Conservation (phyloP, 805 yeast genomes). For the Wickerhamomyces pijperi region DNA sequence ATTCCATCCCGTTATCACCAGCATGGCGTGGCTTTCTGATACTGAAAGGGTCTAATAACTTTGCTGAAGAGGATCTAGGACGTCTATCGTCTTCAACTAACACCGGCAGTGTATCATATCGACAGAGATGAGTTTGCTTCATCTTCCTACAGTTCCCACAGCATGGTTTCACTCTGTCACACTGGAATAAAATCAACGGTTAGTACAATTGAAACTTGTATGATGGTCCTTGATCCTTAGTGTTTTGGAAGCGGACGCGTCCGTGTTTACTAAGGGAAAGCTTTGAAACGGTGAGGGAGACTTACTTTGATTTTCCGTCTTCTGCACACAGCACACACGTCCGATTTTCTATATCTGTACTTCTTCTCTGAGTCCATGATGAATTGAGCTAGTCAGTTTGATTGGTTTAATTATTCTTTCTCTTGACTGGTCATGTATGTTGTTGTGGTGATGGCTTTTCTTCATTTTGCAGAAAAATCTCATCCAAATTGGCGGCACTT, state of each 20-base stretch:
- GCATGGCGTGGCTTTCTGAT: not conserved
- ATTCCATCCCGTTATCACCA: not conserved
- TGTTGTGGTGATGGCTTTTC: not conserved
- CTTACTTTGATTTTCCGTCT: constrained; percentile 20
- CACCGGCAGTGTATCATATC: constrained; percentile 13
- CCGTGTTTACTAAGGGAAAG: too few relatives aligned
- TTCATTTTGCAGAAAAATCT: too few relatives aligned
- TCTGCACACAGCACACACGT: constrained; percentile 20
- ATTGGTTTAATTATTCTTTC: not conserved
- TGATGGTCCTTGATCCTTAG: not conserved
- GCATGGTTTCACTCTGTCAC: constrained; percentile 18
- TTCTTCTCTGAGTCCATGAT: constrained; percentile 3
- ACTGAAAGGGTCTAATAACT: not conserved
- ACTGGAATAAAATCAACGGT: constrained; percentile 8
- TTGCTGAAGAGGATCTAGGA: constrained; percentile 1
- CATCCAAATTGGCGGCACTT: too few relatives aligned
- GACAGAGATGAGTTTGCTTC: constrained; percentile 15
- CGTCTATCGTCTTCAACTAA: not conserved
- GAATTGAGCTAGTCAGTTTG: not conserved
- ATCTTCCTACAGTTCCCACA: constrained; percentile 18
- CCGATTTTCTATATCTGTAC: constrained; percentile 15
- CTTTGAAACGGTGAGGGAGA: not conserved
- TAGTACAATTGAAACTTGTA: not conserved
- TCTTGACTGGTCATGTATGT: constrained; percentile 1
- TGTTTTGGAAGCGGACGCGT: constrained; percentile 6